Evolutionary conservation across 139 green algal genomes (phyloP).

Genomic region (Tetraselmis chui): DNA sequence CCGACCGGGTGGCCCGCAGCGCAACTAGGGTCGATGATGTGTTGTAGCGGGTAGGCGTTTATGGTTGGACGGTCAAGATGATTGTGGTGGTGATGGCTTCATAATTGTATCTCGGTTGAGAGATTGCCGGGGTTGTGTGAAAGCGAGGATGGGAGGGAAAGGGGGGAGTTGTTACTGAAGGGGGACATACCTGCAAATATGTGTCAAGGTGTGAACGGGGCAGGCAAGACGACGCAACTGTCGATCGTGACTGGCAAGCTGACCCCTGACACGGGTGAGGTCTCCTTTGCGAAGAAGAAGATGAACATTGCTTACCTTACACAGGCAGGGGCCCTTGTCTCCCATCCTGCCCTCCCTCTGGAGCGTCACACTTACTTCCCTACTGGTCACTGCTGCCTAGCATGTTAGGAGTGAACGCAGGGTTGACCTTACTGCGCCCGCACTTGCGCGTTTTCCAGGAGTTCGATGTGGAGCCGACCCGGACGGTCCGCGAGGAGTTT

Average conservation of each 20-base stretch:
- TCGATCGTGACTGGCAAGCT: constrained; percentile 90
- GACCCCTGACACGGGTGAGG: constrained; percentile 74
- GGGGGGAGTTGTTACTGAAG: too few species aligned
- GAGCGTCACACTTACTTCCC: neutral
- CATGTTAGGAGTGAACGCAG: too few species aligned
- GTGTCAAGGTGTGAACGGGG: constrained; percentile 96
- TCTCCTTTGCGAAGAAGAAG: constrained; percentile 72
- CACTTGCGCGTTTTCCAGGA: too few species aligned
- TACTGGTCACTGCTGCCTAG: too few species aligned
- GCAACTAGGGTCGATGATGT: too few species aligned
- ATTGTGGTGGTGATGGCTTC: too few species aligned
- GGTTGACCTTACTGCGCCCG: too few species aligned
- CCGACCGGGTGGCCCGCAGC: neutral
- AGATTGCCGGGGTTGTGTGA: too few species aligned
- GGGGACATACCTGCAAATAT: too few species aligned
- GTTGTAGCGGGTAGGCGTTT: too few species aligned
- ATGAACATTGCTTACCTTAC: constrained; percentile 93
- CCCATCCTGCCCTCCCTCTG: neutral
- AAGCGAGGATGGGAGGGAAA: too few species aligned
- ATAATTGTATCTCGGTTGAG: neutral
- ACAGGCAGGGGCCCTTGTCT: constrained; percentile 30
- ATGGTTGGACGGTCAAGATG: too few species aligned
- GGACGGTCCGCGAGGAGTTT: constrained; percentile 97
- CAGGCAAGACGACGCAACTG: constrained; percentile 97
- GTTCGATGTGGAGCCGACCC: constrained; percentile 85